Base-by-base conservation (phyloP, 768 basidiomycete species). In the Grammothele lineata region DNA sequence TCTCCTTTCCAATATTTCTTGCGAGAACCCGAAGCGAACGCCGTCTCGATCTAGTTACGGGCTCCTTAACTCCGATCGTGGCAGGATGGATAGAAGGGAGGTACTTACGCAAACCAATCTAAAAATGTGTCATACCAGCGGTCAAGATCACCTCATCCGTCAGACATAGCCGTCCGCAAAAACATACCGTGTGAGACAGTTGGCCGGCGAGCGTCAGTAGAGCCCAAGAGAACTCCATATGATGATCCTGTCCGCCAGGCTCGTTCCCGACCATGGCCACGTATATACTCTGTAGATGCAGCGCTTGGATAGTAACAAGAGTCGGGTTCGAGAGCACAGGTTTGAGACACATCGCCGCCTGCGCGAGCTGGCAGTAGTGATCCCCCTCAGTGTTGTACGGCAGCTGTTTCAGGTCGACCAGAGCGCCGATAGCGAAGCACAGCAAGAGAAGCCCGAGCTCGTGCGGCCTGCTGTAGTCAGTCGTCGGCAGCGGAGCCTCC, bases 311-410 rank as follows among this genome's bases (percentile, higher is more conserved):
- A 19, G 86, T 86, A 19, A 80, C 78, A 36, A 85, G 62, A 0
- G 80, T 78, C 9, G 86, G 86, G 54, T 83, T 82, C 65, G 86
- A 85, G 34, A 87, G 63, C 19, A 88, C 77, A 0, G 85, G 73
- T 55, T 83, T 82, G 11, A 86, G 65, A 37, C 76, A 72, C n/a
- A 89, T 64, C 2, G 85, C 81, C 1, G 81, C 82, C 14, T 76
- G 68, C 0, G 83, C 73, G 19, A 87, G 70, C 51, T 86, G 83
- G 40, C 84, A 76, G 44, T 72, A 85, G 49, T 84, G 83, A 49
- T 76, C 74, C 4, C 71, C 72, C 37, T 72, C 70, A 10, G 60
- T 53, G 32, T 60, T 62, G 37, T 64, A 54, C 9, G 62, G 58
- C 39, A 64, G 56, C 19, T 70, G 61, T 14, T 34, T 58, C 23